Evolutionary conservation across 495 filamentous ascomycete genomes (phyloP), one percentile per base, ranked within the genome.

Genomic region (Trichocladium uniseriatum): DNA sequence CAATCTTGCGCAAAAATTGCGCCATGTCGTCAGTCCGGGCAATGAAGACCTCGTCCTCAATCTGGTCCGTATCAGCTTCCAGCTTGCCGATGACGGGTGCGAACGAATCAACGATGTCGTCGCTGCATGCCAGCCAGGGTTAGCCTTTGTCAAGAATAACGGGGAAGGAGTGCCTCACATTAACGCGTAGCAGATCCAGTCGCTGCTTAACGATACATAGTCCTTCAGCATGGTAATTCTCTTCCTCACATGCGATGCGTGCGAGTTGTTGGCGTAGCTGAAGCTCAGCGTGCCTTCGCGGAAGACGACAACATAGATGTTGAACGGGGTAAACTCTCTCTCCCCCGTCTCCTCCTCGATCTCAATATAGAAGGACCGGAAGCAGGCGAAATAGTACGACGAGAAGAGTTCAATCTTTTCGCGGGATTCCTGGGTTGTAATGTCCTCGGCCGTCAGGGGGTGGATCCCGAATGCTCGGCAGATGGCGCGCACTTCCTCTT

Each of bases 151-250:
- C 1, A 11, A 41, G 18, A 21, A 11, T 14, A 18, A 24, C 1
- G 2, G 31, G 28, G 11, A 36, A 19, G 6, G 22, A 9, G 15
- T 31, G 14, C 4, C 83, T 78, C 72, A 89, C 84, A 98, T 98
- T 69, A 98, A 79, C 28, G 92, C 92, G 60, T 98, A 98, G 69
- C 94, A 98, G 52, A 98, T 91, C 92, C 92, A 98, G 65, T 98
- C 92, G 54, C 87, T 88, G 49, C 86, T 91, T 31, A 98, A 73
- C 14, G 86, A 80, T 49, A 96, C 84, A 60, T 95, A 95, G 58
- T 97, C 92, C 57, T 94, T 87, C 51, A 98, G 73, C 63, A 86
- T 86, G 2, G 87, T 84, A 59, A 98, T 95, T 63, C 92, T 79
- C 73, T 87, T 87, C 44, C 94, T 81, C 38, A 97, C 92, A 57